A percentile compares a stretch with the other conserved stretches of the same genome.
Conservation (phyloP, 306 rosid species). For the Cyclanthera cordifolia region DNA sequence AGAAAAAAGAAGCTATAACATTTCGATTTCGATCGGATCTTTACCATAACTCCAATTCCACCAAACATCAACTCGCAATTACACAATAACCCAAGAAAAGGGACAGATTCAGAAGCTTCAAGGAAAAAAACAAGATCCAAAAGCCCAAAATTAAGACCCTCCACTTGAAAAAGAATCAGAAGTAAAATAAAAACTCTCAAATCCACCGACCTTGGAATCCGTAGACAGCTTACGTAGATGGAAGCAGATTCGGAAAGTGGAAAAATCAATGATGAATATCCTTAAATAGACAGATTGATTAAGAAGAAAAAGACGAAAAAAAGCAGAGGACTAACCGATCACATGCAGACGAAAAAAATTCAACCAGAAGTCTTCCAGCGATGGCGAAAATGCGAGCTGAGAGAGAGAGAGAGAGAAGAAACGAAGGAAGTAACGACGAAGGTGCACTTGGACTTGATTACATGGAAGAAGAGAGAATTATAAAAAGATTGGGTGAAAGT, state of each 20-base stretch:
- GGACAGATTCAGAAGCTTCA: conserved; percentile 3
- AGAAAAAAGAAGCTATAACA: background rate
- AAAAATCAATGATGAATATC: background rate
- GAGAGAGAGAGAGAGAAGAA: conserved; percentile 10
- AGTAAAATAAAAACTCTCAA: background rate
- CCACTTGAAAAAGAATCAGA: background rate
- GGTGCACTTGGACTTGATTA: conserved; percentile 37
- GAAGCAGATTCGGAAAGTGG: background rate
- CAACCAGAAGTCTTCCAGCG: conserved; percentile 18
- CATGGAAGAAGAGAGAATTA: conserved; percentile 29
- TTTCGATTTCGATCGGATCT: background rate
- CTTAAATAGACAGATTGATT: background rate
- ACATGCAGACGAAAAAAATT: conserved; percentile 9
- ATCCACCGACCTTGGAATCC: conserved; percentile 5
- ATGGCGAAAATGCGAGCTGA: background rate
- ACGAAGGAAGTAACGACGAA: conserved; percentile 24
- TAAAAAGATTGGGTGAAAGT: conserved; percentile 25
- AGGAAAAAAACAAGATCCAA: conserved; percentile 1
- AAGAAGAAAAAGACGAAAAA: background rate
- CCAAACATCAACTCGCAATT: background rate
- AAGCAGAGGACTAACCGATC: conserved; percentile 19
- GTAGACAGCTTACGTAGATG: background rate
- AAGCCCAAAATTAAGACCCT: background rate
- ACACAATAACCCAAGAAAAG: background rate
- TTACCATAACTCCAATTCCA: background rate